A percentile compares a stretch with the other conserved stretches of the same genome.
phyloP scores from a whole-genome alignment of 371 early-diverging fungal species.

The Mucor velutinosus region DNA sequence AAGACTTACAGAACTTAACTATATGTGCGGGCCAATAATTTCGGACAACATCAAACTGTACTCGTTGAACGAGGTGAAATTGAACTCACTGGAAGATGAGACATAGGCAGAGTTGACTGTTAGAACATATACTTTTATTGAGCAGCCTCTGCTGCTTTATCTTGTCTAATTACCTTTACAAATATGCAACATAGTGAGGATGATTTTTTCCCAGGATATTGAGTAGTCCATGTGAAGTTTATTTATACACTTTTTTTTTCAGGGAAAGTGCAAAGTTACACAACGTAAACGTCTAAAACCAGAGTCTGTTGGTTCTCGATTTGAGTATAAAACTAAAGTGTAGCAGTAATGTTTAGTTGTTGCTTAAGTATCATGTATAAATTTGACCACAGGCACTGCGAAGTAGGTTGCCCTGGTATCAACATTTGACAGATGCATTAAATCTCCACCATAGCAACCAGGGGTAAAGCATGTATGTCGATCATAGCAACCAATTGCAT shows the following conservation, averaged over 20 bases:
- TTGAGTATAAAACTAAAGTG: not conserved
- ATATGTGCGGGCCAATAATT: not conserved
- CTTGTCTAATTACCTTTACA: not conserved
- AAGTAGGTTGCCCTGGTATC: not conserved
- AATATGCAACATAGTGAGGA: not conserved
- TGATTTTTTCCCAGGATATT: constrained; percentile 3
- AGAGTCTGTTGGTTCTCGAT: not conserved
- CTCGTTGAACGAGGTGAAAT: not conserved
- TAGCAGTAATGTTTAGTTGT: not conserved
- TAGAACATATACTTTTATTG: not conserved
- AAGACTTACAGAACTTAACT: not conserved
- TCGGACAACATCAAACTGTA: not conserved
- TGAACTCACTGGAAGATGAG: not conserved
- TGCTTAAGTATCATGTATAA: not conserved
- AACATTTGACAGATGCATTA: not conserved
- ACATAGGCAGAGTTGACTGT: not conserved
- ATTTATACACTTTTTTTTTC: not conserved
- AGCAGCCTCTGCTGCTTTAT: not conserved
- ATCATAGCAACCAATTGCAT: not conserved
- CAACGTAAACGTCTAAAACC: not conserved
- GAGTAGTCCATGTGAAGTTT: constrained; percentile 2
- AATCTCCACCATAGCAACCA: not conserved
- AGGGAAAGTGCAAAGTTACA: not conserved
- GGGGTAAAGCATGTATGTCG: not conserved
- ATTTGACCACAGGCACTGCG: not conserved